Base-by-base conservation (phyloP, 495 filamentous ascomycete species). In the Annulohypoxylon bovei region DNA sequence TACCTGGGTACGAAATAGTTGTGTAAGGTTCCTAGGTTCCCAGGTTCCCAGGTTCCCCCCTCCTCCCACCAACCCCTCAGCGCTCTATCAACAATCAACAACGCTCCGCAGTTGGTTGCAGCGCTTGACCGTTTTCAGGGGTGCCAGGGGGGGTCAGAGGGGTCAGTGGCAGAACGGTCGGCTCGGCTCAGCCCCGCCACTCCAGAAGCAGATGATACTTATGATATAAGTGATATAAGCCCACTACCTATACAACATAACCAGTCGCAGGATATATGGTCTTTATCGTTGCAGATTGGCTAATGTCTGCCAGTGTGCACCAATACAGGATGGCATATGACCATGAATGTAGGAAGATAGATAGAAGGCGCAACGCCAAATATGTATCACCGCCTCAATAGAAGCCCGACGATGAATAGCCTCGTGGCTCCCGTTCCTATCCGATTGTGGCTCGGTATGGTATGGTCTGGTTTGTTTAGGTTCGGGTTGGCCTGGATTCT, bases 101-200 rank as follows among this genome's bases (percentile, higher is more conserved):
- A 55, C 35, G 27, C 35, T 64, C 61, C 61, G 47, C 49, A 46
- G 49, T 47, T 55, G 60, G 46, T 30, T 50, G 39, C 28, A 30
- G 35, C 47, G 54, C 54, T 65, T 65, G 62, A n/a, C 53, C 52
- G 6, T 49, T 65, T 65, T 20, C 11, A 37, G 39, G 44, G 39
- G 52, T 30, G 30, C 18, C n/a, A 40, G 22, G 39, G 62, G 55
- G 55, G 14, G 27, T n/a, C 11, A 55, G 61, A 39, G 30, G 52
- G 62, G 52, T 46, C 46, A 39, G 33, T 56, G 53, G 53, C 58
- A 32, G 22, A 58, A 50, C 39, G 23, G 53, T 59, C 60, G 60
- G 54, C 60, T 70, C 67, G 60, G 67, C 67, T 68, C 65, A 62
- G 57, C 66, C 65, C 66, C 67, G 59, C 39, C 39, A 42, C 39